Evolutionary conservation across 441 rosid genomes (phyloP).

Genomic region (Erodium trifolium): DNA sequence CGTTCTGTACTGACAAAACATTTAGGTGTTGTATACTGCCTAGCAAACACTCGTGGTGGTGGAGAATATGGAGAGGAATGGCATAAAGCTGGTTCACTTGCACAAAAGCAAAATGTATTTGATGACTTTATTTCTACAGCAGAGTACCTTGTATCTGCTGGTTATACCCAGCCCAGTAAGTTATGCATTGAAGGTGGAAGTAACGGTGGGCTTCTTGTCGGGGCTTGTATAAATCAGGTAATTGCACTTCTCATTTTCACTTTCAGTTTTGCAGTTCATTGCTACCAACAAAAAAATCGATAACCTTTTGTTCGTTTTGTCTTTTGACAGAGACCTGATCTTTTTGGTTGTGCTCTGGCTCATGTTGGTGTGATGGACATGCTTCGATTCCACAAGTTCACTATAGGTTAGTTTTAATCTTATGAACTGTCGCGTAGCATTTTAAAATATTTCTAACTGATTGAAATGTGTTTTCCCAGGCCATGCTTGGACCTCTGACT

Average conservation of each 20-base stretch:
- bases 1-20: conserved; percentile 61
- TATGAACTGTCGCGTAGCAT: not conserved
- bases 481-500: conserved; percentile 94
- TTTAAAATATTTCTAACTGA: conserved; percentile 10
- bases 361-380: conserved; percentile 99
- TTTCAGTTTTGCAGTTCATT: conserved; percentile 2
- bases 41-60: conserved; percentile 93
- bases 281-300: not conserved
- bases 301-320: not conserved
- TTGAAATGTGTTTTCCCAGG: conserved; percentile 32
- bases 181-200: conserved; percentile 96
- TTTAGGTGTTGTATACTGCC: conserved; percentile 67
- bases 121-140: conserved; percentile 84
- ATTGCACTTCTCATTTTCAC: not conserved
- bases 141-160: conserved; percentile 67
- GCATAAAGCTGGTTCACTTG: conserved; percentile 89
- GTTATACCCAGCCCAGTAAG: conserved; percentile 70
- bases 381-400: conserved; percentile 93
- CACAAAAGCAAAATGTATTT: conserved; percentile 77
- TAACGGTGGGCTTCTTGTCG: conserved; percentile 92
- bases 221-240: conserved; percentile 93
- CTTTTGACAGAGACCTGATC: conserved; percentile 75
- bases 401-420: conserved; percentile 51
- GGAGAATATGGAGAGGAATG: conserved; percentile 98
- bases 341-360: conserved; percentile 96